Conservation (phyloP, 225 moss, liverwort and hornwort genomes). For the Antitrichia curtipendula region DNA sequence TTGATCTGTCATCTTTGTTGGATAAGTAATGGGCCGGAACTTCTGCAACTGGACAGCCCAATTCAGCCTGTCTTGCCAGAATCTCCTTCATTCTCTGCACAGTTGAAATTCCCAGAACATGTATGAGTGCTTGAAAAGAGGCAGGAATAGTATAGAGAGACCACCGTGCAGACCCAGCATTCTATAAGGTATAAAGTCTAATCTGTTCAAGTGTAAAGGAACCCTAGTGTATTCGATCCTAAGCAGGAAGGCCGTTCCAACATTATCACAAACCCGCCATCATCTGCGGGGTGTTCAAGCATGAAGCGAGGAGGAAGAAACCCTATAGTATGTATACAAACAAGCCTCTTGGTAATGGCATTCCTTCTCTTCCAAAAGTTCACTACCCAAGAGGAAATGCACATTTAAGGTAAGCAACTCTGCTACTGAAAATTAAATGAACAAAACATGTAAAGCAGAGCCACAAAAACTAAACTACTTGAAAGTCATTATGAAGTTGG, state of each 20-base stretch:
- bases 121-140: neutral
- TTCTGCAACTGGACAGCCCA: conserved; percentile 90
- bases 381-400: neutral
- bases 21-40: conserved; percentile 64
- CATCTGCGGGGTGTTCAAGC: neutral
- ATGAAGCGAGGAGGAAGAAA: neutral
- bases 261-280: neutral
- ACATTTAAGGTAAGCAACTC: neutral
- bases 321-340: neutral
- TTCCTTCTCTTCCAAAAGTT: neutral
- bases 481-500: neutral
- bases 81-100: conserved; percentile 93
- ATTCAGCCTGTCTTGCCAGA: conserved; percentile 67
- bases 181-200: neutral
- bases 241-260: neutral
- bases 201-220: neutral
- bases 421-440: neutral
- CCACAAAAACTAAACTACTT: neutral
- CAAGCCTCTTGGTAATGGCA: neutral
- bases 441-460: neutral
- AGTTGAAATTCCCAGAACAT: neutral
- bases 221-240: neutral
- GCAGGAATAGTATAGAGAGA: neutral
- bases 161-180: neutral
- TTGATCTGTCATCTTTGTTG: conserved; percentile 9